A percentile compares a stretch with the other conserved stretches of the same genome.
These are phyloP conservation scores for Eucommia ulmoides DNA, from an alignment of 257 asterid genomes.

Conservation along the genomic window DNA sequence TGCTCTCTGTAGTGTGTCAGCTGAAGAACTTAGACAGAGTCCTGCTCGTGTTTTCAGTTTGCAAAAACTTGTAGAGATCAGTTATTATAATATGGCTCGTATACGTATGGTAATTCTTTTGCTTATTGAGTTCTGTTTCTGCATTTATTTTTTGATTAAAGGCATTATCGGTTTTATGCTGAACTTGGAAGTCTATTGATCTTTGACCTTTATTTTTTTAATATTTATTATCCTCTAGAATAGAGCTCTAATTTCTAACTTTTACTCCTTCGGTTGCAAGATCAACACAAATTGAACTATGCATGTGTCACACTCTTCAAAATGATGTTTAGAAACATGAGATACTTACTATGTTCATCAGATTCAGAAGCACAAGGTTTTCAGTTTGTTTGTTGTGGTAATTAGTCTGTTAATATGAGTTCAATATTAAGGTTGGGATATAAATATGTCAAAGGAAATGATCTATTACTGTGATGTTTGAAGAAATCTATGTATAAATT, in stretches of 20 bases:
- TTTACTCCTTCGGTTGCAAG: no score
- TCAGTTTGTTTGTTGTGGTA: no score
- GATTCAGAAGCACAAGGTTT: no score
- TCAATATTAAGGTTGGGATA: no score
- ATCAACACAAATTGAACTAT: no score
- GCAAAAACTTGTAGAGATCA: slow-evolving; percentile 97
- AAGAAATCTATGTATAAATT: background rate
- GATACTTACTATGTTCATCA: no score
- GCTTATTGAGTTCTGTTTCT: slow-evolving; percentile 10
- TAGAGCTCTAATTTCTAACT: no score
- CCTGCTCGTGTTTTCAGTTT: slow-evolving; percentile 97
- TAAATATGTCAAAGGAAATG: no score
- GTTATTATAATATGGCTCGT: slow-evolving; percentile 98
- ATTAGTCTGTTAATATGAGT: no score
- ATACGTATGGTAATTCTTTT: slow-evolving; percentile 80
- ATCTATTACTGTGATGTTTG: no score
- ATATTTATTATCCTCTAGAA: background rate
- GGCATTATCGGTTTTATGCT: slow-evolving; percentile 7
- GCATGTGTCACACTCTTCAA: no score
- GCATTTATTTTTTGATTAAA: slow-evolving; percentile 2
- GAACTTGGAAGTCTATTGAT: background rate
- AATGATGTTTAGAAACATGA: no score
- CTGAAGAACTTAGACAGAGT: slow-evolving; percentile 84
- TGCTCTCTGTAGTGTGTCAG: slow-evolving; percentile 90
- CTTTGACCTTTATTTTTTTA: background rate